These are phyloP conservation scores for Phlyctochytrium planicorne DNA, from an alignment of 192 early-diverging fungal genomes.

Conservation along the genomic window DNA sequence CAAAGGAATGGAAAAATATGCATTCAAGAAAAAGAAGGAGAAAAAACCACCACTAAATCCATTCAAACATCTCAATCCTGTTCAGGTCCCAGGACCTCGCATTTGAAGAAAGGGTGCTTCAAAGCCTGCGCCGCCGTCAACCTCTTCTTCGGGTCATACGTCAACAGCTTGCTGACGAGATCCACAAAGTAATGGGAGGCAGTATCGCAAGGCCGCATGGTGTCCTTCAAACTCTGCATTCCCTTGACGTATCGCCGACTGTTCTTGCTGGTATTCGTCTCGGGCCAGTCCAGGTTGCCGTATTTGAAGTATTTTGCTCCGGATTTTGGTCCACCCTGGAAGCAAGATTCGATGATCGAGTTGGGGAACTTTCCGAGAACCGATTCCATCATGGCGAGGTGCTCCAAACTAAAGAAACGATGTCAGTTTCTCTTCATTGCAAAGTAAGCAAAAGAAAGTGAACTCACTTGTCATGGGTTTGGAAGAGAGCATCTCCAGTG, in stretches of 20 bases:
- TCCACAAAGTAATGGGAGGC: slow-evolving; percentile 55
- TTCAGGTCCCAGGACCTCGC: background rate
- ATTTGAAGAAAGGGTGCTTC: slow-evolving; percentile 78
- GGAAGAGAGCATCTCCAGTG: slow-evolving; percentile 94
- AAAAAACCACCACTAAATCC: background rate
- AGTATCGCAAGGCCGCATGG: slow-evolving; percentile 16
- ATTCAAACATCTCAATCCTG: background rate
- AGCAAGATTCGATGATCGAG: slow-evolving; percentile 55
- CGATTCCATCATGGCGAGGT: slow-evolving; percentile 94
- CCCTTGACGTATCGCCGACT: slow-evolving; percentile 22
- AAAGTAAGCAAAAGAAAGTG: background rate
- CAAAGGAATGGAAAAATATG: too few species aligned
- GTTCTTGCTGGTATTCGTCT: slow-evolving; percentile 13
- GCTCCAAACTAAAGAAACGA: slow-evolving; percentile 64
- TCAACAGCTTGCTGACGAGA: slow-evolving; percentile 70
- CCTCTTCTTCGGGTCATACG: slow-evolving; percentile 75
- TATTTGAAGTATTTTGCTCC: slow-evolving; percentile 56
- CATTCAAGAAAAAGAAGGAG: too few species aligned
- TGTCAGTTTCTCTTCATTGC: background rate
- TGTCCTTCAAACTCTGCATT: slow-evolving; percentile 19
- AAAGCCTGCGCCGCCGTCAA: slow-evolving; percentile 83
- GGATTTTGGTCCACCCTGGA: slow-evolving; percentile 13
- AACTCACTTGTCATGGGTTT: slow-evolving; percentile 88
- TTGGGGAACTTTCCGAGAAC: slow-evolving; percentile 79
- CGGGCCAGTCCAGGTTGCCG: slow-evolving; percentile 25